These are phyloP conservation scores for Rosa persica DNA, from an alignment of 306 rosid species.

Conservation along the genomic window DNA sequence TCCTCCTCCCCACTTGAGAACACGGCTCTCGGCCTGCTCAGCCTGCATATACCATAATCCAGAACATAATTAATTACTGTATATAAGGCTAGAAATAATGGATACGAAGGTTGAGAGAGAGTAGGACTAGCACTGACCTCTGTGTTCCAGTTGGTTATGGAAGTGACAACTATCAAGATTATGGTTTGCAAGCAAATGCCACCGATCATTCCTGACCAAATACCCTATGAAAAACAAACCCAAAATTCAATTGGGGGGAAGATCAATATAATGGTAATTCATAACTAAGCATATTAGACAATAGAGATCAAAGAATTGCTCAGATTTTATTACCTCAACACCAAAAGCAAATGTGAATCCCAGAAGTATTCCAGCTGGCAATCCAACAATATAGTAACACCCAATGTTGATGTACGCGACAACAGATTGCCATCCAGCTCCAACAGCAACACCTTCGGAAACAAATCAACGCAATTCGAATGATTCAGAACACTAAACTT, in stretches of 20 bases:
- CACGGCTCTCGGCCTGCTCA: constrained; percentile 66
- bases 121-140: constrained; percentile 44
- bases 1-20: constrained; percentile 81
- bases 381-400: constrained; percentile 67
- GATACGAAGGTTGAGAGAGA: not conserved
- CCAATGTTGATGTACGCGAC: constrained; percentile 79
- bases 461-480: not conserved
- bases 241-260: not conserved
- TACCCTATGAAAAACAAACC: constrained; percentile 45
- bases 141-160: constrained; percentile 61
- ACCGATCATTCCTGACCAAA: constrained; percentile 80
- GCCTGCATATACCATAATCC: constrained; percentile 46
- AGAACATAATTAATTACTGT: not conserved
- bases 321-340: constrained; percentile 42
- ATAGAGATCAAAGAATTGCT: not conserved
- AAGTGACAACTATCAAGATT: constrained; percentile 55
- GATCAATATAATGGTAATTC: not conserved
- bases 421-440: constrained; percentile 86
- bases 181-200: constrained; percentile 66
- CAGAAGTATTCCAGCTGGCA: constrained; percentile 72
- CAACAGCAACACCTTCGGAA: constrained; percentile 74
- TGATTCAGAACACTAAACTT: not conserved
- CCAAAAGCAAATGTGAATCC: constrained; percentile 62
- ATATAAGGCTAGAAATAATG: not conserved
- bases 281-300: not conserved